A percentile compares a stretch with the other conserved stretches of the same genome.
phyloP scores from a whole-genome alignment of 2,329 filamentous ascomycete species.

The Xylaria digitata region DNA sequence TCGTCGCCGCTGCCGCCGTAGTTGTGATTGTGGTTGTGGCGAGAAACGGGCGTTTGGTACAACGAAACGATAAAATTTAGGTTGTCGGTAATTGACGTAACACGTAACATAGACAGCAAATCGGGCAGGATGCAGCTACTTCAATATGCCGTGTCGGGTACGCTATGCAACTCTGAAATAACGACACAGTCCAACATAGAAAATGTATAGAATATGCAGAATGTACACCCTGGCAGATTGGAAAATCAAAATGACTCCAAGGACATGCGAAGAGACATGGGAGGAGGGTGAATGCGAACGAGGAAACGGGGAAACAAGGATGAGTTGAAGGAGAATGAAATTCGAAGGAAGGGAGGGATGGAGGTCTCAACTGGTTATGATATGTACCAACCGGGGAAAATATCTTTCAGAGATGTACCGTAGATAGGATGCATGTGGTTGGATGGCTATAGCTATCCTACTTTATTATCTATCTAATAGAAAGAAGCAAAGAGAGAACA shows the following conservation, averaged over 20 bases:
- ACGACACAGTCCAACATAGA: conserved; percentile 4
- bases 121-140: conserved; percentile 21
- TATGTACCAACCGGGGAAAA: neutral
- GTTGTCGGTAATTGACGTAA: conserved; percentile 34
- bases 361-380: neutral
- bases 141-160: conserved; percentile 30
- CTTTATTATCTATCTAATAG: too few relatives aligned
- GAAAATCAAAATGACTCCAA: conserved; percentile 15
- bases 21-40: conserved; percentile 16
- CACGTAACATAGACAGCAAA: conserved; percentile 33
- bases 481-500: conserved; percentile 10
- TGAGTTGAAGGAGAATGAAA: neutral
- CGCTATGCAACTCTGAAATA: conserved; percentile 20
- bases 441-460: conserved; percentile 1
- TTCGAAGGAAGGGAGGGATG: conserved; percentile 5
- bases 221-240: conserved; percentile 1
- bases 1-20: neutral
- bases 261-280: conserved; percentile 20
- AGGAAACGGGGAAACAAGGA: conserved; percentile 8
- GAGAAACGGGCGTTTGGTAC: conserved; percentile 27
- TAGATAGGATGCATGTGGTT: conserved; percentile 11
- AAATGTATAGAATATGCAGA: conserved; percentile 1
- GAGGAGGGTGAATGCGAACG: conserved; percentile 24
- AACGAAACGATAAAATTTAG: conserved; percentile 27
- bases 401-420: conserved; percentile 6